A percentile compares a stretch with the other conserved stretches of the same genome.
These are phyloP conservation scores for Cladorrhinum samala DNA, from an alignment of 495 filamentous ascomycete species.

Conservation along the genomic window DNA sequence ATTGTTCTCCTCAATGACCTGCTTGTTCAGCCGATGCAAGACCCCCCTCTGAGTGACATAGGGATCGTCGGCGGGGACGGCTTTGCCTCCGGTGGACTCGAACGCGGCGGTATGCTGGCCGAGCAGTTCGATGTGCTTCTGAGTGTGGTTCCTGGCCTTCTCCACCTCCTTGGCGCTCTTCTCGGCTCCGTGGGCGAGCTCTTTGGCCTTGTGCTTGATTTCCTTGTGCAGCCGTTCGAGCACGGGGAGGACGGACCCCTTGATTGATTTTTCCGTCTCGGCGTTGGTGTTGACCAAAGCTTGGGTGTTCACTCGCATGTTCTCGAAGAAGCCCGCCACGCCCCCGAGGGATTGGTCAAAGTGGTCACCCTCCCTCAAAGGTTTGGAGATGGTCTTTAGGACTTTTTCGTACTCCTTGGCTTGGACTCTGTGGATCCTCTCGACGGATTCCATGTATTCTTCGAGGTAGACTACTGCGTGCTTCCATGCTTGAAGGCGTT, in stretches of 20 bases:
- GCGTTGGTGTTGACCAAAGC: conserved; percentile 78
- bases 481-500: conserved; percentile 90
- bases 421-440: conserved; percentile 76
- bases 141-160: conserved; percentile 76
- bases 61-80: conserved; percentile 68
- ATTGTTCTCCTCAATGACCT: conserved; percentile 92
- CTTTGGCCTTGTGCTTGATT: conserved; percentile 91
- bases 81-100: conserved; percentile 61
- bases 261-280: conserved; percentile 84
- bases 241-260: conserved; percentile 73
- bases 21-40: conserved; percentile 76
- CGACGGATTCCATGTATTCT: conserved; percentile 75
- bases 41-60: conserved; percentile 82
- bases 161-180: conserved; percentile 86
- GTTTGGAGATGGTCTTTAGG: conserved; percentile 83
- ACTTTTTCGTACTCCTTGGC: conserved; percentile 95
- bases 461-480: conserved; percentile 87
- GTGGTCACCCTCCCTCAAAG: conserved; percentile 79
- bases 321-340: conserved; percentile 84
- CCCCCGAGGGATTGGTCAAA: conserved; percentile 85
- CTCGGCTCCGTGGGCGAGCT: conserved; percentile 73
- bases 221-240: conserved; percentile 89
- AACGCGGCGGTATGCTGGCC: conserved; percentile 73
- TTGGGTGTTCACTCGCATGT: conserved; percentile 85
- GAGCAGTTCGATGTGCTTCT: conserved; percentile 93